Evolutionary conservation across 2,329 filamentous ascomycete species (phyloP).

Genomic region (Periglandula ipomoeae): DNA sequence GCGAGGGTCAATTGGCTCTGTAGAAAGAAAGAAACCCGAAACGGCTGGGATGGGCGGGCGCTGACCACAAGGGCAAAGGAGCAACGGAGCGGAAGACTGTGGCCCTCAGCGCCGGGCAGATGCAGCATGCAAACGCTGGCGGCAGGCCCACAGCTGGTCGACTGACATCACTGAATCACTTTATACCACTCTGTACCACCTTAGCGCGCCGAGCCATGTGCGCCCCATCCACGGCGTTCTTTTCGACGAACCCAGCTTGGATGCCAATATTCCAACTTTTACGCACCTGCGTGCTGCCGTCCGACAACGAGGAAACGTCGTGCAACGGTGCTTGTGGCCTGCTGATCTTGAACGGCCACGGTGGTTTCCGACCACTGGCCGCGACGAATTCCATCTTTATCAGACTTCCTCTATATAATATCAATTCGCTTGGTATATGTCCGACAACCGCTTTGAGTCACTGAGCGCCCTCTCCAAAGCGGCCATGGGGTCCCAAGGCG

Average conservation of each 20-base stretch:
- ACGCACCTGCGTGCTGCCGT: neutral
- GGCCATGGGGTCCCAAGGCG: constrained; percentile 9
- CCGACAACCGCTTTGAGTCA: constrained; percentile 23
- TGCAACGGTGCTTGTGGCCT: constrained; percentile 1
- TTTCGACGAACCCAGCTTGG: neutral
- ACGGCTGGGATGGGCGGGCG: too few species aligned
- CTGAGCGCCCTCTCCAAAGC: constrained; percentile 11
- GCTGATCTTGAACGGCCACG: constrained; percentile 1
- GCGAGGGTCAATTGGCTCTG: too few species aligned
- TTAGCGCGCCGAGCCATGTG: neutral
- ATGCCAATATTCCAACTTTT: neutral
- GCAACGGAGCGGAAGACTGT: too few species aligned
- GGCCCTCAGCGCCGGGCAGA: too few species aligned
- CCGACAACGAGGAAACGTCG: neutral
- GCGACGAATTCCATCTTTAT: too few species aligned
- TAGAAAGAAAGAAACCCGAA: too few species aligned
- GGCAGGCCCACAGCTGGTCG: too few species aligned
- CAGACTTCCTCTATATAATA: neutral
- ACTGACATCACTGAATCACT: constrained; percentile 4
- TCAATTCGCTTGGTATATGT: constrained; percentile 14
- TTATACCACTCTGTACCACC: neutral
- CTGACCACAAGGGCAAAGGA: too few species aligned
- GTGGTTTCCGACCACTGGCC: neutral
- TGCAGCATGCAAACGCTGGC: too few species aligned
- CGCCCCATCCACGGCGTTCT: neutral